These are phyloP conservation scores for Rhynchosporium secalis DNA, from an alignment of 2,329 filamentous ascomycete species.

Conservation along the genomic window DNA sequence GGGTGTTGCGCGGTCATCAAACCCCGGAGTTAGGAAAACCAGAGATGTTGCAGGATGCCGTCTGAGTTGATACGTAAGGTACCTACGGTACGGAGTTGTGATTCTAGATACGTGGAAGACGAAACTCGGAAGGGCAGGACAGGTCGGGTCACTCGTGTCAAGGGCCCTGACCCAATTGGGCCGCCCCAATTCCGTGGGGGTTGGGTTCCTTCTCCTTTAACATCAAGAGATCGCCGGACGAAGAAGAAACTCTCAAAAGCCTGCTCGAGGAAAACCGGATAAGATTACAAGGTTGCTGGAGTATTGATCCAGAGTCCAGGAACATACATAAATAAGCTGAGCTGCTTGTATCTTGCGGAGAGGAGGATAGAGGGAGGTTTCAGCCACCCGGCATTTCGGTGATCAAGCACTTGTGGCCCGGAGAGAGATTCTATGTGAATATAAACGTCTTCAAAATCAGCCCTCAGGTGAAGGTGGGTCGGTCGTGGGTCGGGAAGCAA, in stretches of 20 bases:
- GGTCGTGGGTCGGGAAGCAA: not conserved
- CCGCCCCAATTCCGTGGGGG: slow-evolving; percentile 12
- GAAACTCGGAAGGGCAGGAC: not conserved
- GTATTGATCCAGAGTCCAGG: slow-evolving; percentile 3
- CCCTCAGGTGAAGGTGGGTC: not conserved
- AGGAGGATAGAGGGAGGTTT: not conserved
- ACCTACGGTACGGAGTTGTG: not conserved
- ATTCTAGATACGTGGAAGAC: not conserved
- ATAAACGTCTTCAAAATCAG: slow-evolving; percentile 6
- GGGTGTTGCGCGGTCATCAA: not conserved
- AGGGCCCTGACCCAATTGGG: slow-evolving; percentile 5
- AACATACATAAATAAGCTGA: not conserved
- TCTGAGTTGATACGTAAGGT: slow-evolving; percentile 1
- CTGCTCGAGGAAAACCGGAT: slow-evolving; percentile 8
- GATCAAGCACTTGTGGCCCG: not conserved
- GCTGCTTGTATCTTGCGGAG: slow-evolving; percentile 4
- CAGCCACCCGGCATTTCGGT: slow-evolving; percentile 4
- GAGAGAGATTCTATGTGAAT: not conserved
- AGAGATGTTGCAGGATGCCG: not conserved
- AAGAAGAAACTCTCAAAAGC: slow-evolving; percentile 6
- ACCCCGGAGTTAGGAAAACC: slow-evolving; percentile 2
- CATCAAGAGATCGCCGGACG: slow-evolving; percentile 28
- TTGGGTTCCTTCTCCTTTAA: slow-evolving; percentile 19
- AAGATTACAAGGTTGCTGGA: not conserved
- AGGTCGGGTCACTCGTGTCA: not conserved